A percentile compares a stretch with the other conserved stretches of the same genome.
These are phyloP conservation scores for Camellia oleifera DNA, from an alignment of 179 eudicot genomes.

Conservation along the genomic window DNA sequence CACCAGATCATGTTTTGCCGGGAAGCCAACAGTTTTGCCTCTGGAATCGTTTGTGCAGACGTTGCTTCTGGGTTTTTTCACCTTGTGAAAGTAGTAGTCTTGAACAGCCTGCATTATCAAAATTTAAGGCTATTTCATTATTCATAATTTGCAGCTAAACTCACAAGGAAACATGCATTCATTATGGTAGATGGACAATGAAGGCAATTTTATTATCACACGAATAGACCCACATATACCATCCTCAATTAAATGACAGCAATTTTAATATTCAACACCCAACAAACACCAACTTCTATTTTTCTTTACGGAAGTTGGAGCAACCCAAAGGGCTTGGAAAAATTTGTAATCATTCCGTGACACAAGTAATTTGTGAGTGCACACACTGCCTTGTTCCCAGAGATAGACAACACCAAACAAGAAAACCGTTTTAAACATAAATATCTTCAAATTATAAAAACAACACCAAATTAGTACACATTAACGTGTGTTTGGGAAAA, in stretches of 20 bases:
- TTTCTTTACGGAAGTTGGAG: not conserved
- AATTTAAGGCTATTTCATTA: not conserved
- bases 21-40: conserved; percentile 21
- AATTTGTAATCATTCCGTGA: not conserved
- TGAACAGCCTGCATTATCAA: conserved; percentile 55
- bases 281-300: not conserved
- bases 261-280: not conserved
- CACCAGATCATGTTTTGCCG: conserved; percentile 21
- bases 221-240: not conserved
- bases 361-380: not conserved
- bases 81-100: conserved; percentile 40
- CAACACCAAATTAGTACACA: no score
- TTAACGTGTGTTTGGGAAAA: no score
- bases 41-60: conserved; percentile 14
- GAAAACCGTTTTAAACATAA: not conserved
- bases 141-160: not conserved
- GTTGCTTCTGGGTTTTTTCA: conserved; percentile 22
- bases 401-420: not conserved
- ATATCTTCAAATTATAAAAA: not conserved
- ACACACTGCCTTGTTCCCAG: not conserved
- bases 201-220: not conserved
- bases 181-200: not conserved
- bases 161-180: not conserved
- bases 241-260: not conserved
- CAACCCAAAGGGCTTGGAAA: not conserved